Conservation (phyloP, 1,139 yeast genomes). For the Hemisphaericaspora xylanilytica region DNA sequence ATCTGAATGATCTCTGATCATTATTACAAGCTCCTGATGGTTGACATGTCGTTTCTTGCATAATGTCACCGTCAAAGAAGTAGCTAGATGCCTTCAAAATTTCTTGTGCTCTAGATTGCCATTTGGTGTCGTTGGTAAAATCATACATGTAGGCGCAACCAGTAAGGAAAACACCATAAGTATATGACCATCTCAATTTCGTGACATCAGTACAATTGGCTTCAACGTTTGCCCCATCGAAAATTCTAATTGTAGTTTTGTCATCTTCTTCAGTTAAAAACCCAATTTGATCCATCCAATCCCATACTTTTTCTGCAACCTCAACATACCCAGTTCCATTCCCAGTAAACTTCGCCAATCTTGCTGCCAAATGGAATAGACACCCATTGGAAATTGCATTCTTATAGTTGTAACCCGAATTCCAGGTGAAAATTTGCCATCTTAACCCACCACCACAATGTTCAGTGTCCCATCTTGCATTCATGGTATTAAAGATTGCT, state of each 20-base stretch:
- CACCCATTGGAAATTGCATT: conserved; percentile 79
- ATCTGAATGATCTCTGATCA: conserved; percentile 79
- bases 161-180: conserved; percentile 69
- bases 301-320: conserved; percentile 65
- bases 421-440: conserved; percentile 83
- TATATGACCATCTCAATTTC: conserved; percentile 68
- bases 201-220: conserved; percentile 57
- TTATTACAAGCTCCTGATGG: conserved; percentile 53
- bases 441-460: conserved; percentile 75
- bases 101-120: conserved; percentile 54
- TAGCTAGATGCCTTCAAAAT: conserved; percentile 51
- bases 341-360: conserved; percentile 70
- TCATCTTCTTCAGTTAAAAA: conserved; percentile 41
- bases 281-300: conserved; percentile 60
- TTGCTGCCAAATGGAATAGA: conserved; percentile 72
- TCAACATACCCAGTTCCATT: conserved; percentile 53
- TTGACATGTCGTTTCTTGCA: conserved; percentile 69
- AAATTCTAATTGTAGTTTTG: conserved; percentile 44
- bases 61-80: conserved; percentile 47
- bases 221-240: conserved; percentile 67
- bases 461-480: conserved; percentile 65
- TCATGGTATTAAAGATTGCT: conserved; percentile 76
- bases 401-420: conserved; percentile 74
- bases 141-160: conserved; percentile 75
- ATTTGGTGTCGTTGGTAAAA: conserved; percentile 53